A percentile compares a stretch with the other conserved stretches of the same genome.
phyloP scores from a whole-genome alignment of 2,329 filamentous ascomycete species.

The Chrysosporium queenslandicum region DNA sequence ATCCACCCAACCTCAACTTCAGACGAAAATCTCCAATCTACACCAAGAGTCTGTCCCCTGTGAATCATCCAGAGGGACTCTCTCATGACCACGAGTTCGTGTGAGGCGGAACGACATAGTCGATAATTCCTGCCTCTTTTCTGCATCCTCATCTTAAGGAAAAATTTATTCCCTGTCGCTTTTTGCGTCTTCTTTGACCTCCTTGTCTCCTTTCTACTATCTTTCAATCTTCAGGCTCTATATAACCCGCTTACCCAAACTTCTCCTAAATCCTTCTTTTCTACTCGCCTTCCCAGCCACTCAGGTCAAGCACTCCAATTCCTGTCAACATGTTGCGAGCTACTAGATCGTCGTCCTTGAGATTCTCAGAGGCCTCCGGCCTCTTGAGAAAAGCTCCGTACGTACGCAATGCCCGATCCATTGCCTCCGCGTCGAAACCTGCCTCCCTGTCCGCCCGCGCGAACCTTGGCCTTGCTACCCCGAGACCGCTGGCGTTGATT shows the following conservation, averaged over 20 bases:
- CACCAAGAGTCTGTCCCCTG: constrained; percentile 3
- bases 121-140: constrained; percentile 17
- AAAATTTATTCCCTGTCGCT: constrained; percentile 10
- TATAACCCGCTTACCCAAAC: background rate
- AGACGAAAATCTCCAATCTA: background rate
- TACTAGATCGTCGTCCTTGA: constrained; percentile 24
- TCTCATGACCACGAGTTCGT: constrained; percentile 18
- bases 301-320: background rate
- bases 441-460: constrained; percentile 20
- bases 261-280: constrained; percentile 15
- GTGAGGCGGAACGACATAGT: constrained; percentile 20
- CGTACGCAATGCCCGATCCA: constrained; percentile 19
- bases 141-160: background rate
- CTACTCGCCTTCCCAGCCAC: background rate
- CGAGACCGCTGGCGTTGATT: constrained; percentile 37
- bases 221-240: background rate
- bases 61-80: constrained; percentile 12
- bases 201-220: background rate
- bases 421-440: constrained; percentile 13
- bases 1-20: background rate
- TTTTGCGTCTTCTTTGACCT: background rate
- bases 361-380: constrained; percentile 30
- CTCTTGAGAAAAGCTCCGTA: constrained; percentile 29
- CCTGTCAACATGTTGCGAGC: constrained; percentile 16
- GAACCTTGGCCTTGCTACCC: constrained; percentile 28